Evolutionary conservation across 1,284 basidiomycete species (phyloP).

Genomic region (Austroboletus novae-zelandiae): DNA sequence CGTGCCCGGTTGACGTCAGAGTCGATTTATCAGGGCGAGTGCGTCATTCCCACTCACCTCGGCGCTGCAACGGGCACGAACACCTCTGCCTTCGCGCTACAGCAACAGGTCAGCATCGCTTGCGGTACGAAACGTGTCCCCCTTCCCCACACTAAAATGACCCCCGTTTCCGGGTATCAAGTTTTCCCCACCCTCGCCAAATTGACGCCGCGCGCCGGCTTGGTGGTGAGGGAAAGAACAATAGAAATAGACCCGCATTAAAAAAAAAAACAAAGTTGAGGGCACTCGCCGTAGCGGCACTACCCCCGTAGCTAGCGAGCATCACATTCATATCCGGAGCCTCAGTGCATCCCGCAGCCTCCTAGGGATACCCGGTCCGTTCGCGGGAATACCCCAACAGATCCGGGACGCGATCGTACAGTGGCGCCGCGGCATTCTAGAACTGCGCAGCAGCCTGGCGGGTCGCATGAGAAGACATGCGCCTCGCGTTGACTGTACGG

Average conservation of each 20-base stretch:
- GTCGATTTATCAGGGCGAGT: slow-evolving; percentile 11
- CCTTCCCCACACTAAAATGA: slow-evolving; percentile 7
- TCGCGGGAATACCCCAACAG: slow-evolving; percentile 5
- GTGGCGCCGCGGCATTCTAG: not conserved
- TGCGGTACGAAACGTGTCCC: slow-evolving; percentile 11
- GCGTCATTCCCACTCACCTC: slow-evolving; percentile 47
- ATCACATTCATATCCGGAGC: slow-evolving; percentile 3
- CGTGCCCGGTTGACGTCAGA: slow-evolving; percentile 29
- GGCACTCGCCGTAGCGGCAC: not conserved
- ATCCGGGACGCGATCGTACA: slow-evolving; percentile 9
- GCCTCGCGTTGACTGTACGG: slow-evolving; percentile 1
- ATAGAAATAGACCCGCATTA: not conserved
- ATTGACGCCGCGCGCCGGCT: slow-evolving; percentile 2
- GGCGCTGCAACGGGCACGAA: slow-evolving; percentile 80
- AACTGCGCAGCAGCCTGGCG: slow-evolving; percentile 9
- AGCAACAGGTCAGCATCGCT: slow-evolving; percentile 20
- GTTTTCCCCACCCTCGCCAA: slow-evolving; percentile 1
- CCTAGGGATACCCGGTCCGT: slow-evolving; percentile 5
- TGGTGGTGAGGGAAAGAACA: not conserved
- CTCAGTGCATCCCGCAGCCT: slow-evolving; percentile 5
- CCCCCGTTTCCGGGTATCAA: slow-evolving; percentile 18
- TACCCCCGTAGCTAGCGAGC: slow-evolving; percentile 10
- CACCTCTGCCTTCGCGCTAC: slow-evolving; percentile 71
- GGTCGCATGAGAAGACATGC: slow-evolving; percentile 4
- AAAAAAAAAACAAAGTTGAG: not conserved